These are phyloP conservation scores for Pseudogymnoascus destructans DNA, from an alignment of 2,329 filamentous ascomycete genomes.

Conservation along the genomic window DNA sequence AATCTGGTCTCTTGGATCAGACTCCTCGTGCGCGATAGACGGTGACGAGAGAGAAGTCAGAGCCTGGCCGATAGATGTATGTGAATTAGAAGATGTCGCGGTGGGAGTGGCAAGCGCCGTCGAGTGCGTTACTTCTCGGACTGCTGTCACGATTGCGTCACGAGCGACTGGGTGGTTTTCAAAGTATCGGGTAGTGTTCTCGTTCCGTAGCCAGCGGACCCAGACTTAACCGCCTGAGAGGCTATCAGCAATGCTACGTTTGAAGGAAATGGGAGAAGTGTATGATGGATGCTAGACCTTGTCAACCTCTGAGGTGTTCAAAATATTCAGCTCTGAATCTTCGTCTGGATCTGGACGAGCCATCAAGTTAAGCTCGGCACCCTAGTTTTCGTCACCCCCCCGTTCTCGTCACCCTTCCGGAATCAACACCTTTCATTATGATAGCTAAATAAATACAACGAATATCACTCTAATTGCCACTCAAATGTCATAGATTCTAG, in stretches of 20 bases:
- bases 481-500: too few species aligned
- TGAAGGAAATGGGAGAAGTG: slow-evolving; percentile 1
- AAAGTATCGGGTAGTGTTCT: slow-evolving; percentile 13
- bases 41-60: background rate
- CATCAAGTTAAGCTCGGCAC: too few species aligned
- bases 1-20: too few species aligned
- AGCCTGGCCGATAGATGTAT: slow-evolving; percentile 11
- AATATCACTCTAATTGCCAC: too few species aligned
- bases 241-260: slow-evolving; percentile 12
- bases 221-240: slow-evolving; percentile 7
- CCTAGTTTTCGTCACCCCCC: too few species aligned
- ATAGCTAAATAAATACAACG: too few species aligned
- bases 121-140: slow-evolving; percentile 13
- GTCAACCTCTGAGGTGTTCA: slow-evolving; percentile 11
- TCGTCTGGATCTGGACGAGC: background rate
- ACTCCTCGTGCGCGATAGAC: too few species aligned
- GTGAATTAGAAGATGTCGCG: slow-evolving; percentile 10
- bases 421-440: too few species aligned
- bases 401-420: too few species aligned
- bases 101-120: slow-evolving; percentile 13
- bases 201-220: slow-evolving; percentile 13
- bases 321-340: slow-evolving; percentile 9
- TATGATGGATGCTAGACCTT: slow-evolving; percentile 9
- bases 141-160: slow-evolving; percentile 11
- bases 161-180: slow-evolving; percentile 12